These are phyloP conservation scores for Spiraea crenata DNA, from an alignment of 331 rosid species.

Conservation along the genomic window DNA sequence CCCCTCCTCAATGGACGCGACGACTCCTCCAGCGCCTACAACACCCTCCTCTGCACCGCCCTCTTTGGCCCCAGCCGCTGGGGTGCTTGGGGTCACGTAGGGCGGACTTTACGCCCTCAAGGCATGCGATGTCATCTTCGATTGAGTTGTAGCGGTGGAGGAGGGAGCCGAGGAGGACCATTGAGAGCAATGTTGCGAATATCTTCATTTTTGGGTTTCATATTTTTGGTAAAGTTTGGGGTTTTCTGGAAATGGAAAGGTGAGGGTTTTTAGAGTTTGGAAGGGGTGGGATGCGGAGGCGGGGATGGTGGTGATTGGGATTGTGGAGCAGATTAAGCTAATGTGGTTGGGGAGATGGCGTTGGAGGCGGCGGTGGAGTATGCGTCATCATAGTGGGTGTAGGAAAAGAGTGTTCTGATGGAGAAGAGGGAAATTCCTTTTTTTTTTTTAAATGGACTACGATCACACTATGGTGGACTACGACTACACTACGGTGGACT, in stretches of 20 bases:
- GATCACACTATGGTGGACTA: too few relatives aligned
- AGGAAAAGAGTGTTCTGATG: too few relatives aligned
- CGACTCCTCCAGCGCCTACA: too few relatives aligned
- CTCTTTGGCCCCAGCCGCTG: constrained; percentile 40
- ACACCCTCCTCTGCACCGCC: too few relatives aligned
- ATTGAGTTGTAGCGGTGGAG: constrained; percentile 23
- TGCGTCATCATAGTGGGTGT: too few relatives aligned
- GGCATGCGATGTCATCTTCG: constrained; percentile 48
- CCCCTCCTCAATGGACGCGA: too few relatives aligned
- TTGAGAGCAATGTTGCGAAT: neutral
- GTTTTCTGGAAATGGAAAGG: neutral
- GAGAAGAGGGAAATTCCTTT: too few relatives aligned
- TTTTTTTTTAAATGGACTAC: too few relatives aligned
- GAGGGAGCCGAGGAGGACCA: constrained; percentile 18
- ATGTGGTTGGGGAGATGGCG: constrained; percentile 2
- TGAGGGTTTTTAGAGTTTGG: neutral
- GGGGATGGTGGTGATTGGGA: neutral
- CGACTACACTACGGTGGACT: too few relatives aligned
- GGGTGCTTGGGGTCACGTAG: constrained; percentile 44
- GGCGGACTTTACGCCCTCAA: constrained; percentile 42
- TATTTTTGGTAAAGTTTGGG: neutral
- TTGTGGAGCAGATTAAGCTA: too few relatives aligned
- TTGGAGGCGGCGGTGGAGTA: too few relatives aligned
- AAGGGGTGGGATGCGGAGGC: neutral
- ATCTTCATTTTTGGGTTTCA: constrained; percentile 23